Conservation (phyloP, 345 rosid genomes). For the Euphorbia lathyris region DNA sequence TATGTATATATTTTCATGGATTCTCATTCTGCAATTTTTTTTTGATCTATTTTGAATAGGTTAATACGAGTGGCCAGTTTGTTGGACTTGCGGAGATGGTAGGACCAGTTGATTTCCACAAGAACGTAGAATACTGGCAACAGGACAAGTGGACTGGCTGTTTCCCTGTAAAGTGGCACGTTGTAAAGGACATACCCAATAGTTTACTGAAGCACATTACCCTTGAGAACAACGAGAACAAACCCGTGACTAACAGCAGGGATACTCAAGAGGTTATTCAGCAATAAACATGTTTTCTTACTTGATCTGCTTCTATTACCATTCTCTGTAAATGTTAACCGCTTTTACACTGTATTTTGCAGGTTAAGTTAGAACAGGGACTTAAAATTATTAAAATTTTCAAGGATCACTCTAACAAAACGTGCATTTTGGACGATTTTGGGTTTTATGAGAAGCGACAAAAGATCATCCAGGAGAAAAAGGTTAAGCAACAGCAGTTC, state of each 20-base stretch:
- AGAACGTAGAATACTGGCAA: conserved; percentile 83
- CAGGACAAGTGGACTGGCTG: conserved; percentile 98
- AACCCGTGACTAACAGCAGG: conserved; percentile 91
- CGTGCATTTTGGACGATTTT: conserved; percentile 88
- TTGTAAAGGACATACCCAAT: conserved; percentile 94
- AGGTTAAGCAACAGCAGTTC: conserved; percentile 65
- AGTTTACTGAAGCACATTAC: conserved; percentile 83
- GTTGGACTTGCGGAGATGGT: conserved; percentile 93
- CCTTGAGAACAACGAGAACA: conserved; percentile 91
- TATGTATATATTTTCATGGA: not conserved
- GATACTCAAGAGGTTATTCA: conserved; percentile 84
- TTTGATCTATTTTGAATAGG: conserved; percentile 35
- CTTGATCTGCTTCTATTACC: not conserved
- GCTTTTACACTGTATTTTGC: conserved; percentile 2
- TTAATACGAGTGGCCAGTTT: conserved; percentile 94
- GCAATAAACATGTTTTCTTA: not conserved
- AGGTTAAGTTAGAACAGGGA: conserved; percentile 77
- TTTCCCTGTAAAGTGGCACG: conserved; percentile 90
- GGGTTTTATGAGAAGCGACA: conserved; percentile 77
- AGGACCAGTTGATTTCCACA: conserved; percentile 81
- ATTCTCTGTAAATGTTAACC: not conserved
- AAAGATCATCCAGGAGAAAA: conserved; percentile 77
- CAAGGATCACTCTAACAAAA: conserved; percentile 67
- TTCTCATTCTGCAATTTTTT: not conserved
- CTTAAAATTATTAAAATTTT: conserved; percentile 74